Base-by-base conservation (phyloP, 176 grass and related monocot species). In the Tillandsia leiboldiana region DNA sequence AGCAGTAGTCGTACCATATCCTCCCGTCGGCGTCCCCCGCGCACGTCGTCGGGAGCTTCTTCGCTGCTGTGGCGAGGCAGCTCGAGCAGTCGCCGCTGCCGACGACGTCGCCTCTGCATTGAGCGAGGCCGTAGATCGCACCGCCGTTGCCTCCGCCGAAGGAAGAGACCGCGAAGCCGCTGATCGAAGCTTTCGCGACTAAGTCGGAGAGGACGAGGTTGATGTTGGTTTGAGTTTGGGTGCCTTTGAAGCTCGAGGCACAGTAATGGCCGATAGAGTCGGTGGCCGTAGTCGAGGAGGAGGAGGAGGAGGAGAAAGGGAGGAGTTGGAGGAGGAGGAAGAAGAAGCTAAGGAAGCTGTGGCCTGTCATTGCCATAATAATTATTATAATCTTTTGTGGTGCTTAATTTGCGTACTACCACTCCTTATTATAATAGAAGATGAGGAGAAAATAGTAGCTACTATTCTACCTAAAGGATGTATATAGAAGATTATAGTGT, bases 1-100 rank as follows among this genome's bases (percentile, higher is more conserved):
- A 85, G 85, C 91, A 96, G 80, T 86, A 96, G 80, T 91, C 91
- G 53, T 88, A 91, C 82, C 83, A 86, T 63, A 90, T 86, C 23
- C 87, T 83, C 1, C 74, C 83, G 73, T 90, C 87, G 67, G 87
- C 63, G 1, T 65, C 78, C 72, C 75, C 57, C 73, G 74, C 70
- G 87, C 83, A 90, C 11, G 67, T 51, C 15, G 14, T 12, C 17
- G 83, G 87, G 63, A 90, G 80, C 77, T 86, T 67, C 42, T 83
- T 90, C 11, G 83, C 87, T 5, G 87, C 80, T 77, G 66, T 77
- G 15, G 63, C 62, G 51, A 90, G 83, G 80, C 87, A 90, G 69
- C 71, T 65, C 1, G 77, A 66, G 77, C 83, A 90, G 74, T 86
- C 80, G 53, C 65, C 49, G 73, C 74, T 67, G 63, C 83, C 80